Evolutionary conservation across 2,329 filamentous ascomycete species (phyloP), one percentile per base, ranked within the genome.

Genomic region (Ophioceras dolichostomum): DNA sequence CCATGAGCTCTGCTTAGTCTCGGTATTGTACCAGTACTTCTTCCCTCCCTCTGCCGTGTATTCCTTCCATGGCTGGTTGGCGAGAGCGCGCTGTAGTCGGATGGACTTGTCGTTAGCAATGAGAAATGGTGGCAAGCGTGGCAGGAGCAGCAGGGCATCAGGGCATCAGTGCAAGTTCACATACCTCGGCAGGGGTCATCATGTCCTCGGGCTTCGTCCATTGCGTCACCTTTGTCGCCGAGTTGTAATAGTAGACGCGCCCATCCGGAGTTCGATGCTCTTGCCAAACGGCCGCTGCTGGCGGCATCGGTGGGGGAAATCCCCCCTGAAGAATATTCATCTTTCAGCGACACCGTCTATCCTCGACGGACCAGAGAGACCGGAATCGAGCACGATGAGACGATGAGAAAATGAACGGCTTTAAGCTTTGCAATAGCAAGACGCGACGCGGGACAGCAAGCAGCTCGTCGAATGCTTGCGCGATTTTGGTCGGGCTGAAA

Each of bases 1-100:
- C 91, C 91, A 98, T 22, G 83, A 86, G 57, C 87, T 96, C 62
- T 87, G 74, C 60, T 89, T 88, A 32, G 84, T 88, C 59, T 93
- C 82, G 24, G 79, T 83, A 58, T 98, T 91, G 59, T 88, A 89
- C 83, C 87, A 98, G 61, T 98, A 98, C 55, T 89, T 85, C 50
- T 80, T 78, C 33, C 89, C 91, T 45, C 85, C 83, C 43, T 87
- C 78, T 17, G 84, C 79, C 19, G 81, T 86, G 53, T 94, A 91
- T 59, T 94, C 86, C 53, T 89, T 91, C 87, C 88, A 98, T 45
- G 84, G 83, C 48, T 91, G 83, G 49, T 80, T 79, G 36, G 81
- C 71, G 34, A 93, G 70, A 38, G 84, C 84, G 53, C 82, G 82
- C 85, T 88, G 54, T 41, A 41, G 21, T 39, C 34, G 38, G 20